Base-by-base conservation (phyloP, 768 basidiomycete species). In the Obba rivulosa region DNA sequence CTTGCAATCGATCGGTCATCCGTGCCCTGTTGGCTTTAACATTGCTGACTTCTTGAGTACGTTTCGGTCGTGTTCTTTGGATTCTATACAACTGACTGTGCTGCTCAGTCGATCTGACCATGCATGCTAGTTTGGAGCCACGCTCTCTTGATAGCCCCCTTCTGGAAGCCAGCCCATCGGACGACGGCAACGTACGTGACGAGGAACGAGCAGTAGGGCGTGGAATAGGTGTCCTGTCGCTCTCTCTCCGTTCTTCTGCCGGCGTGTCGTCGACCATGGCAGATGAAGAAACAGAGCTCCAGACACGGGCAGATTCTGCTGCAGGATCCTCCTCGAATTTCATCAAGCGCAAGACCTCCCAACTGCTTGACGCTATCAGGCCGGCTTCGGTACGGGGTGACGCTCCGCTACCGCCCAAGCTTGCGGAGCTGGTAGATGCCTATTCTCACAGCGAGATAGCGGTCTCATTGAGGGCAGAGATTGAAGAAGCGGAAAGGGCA, bases 1-100 rank as follows among this genome's bases (percentile, higher is more conserved):
- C 67, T 88, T 98, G 51, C 74, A 78, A 23, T 72, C 71, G 4
- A 82, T 93, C 42, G 93, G 87, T 1, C 77, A 82, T 49, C 79
- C 83, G 0, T 99, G 96, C 61, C 96, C 96, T 4, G 72, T 82
- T 9, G 96, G 95, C 0, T 98, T 93, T 66, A 99, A 99, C 62
- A 89, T 98, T 54, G 96, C 95, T 0, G 96, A 99, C 69, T 97
- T 83, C 67, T 70, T 98, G 48, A 97, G 93, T 94, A 62, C 46
- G 87, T 77, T 36, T 41, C 16, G 35, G 34, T 23, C 50, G 23
- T 23, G 20, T 11, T 8, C 49, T 43, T 48, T 21, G 43, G 22
- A 24, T 28, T 23, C 17, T 20, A 22, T 14, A 45, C n/a, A 22
- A 7, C 41, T 62, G 36, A 54, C 25, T 35, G 5, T 37, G 41